Evolutionary conservation across 345 rosid genomes (phyloP), one percentile per base, ranked within the genome.

Genomic region (Corymbia maculata): DNA sequence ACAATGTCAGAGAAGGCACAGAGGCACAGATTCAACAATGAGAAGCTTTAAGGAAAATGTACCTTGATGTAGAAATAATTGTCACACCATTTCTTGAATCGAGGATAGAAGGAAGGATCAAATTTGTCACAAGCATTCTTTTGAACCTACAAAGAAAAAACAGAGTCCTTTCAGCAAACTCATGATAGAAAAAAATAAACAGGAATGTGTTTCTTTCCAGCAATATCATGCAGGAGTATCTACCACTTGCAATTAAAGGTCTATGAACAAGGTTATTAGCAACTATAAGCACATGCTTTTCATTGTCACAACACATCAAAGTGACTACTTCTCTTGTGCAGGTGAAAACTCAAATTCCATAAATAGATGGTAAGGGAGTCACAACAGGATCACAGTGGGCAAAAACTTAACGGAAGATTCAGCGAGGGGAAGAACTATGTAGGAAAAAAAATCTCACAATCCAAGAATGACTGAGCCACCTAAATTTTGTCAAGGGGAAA

Each of bases 81-180:
- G 90, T 96, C 99, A 52, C 99, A 98, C 98, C 99, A 98, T 91
- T 98, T 96, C 92, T 98, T 97, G 93, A 98, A 98, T 53, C 95
- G 95, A 30, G 97, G 96, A 92, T 98, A 96, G 88, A 98, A 98
- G 32, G 95, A 87, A 86, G 96, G 95, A 89, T 98, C 99, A 86
- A 95, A 97, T 90, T 98, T 98, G 92, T 98, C 98, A 88, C 98
- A 96, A 22, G 98, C 95, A 68, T 85, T 84, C 88, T 97, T 98
- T 92, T 97, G 99, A 89, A 92, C 88, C 99, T 98, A 87, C 88
- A 93, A 86, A 89, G 79, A 79, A 51, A 36, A 49, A 50, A 88
- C 1, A 89, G 61, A 42, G 49, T 88, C 87, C 17, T 22, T 45
- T 49, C 57, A 42, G 44, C 85, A 85, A 51, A 14, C 51, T 51